Evolutionary conservation across 805 yeast species (phyloP), one percentile per base, ranked within the genome.

Genomic region (Hanseniaspora nectarophila): DNA sequence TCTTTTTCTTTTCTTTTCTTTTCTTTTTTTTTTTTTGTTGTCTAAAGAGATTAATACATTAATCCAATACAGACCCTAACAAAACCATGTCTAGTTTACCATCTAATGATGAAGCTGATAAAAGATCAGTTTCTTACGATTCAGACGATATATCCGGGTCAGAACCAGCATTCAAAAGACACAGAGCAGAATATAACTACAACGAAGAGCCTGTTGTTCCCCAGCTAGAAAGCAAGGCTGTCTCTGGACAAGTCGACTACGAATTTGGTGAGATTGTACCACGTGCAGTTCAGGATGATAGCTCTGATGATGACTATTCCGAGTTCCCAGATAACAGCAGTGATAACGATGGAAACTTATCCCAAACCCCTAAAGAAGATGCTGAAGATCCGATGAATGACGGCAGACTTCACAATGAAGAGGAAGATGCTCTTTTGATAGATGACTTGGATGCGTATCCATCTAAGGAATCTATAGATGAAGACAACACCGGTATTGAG

Each of bases 231-330:
- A 21, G 29, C 18, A 38, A 23, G 23, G 16, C 45, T 12, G 20
- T 43, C 42, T 15, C 39, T 16, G 33, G 21, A 26, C 31, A 23
- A 6, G n/a, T 43, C 6, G 28, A 49, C 28, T 32, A 33, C 24
- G 16, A 21, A 4, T 42, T 43, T 26, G 51, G 15, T 55, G 56
- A 55, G 29, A 28, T 45, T 33, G 13, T 31, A 7, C 15, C 9
- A 15, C 43, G 42, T 3, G 9, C 29, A 1, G 56, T 59, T 8
- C 64, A 64, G 31, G 60, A 61, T 55, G 66, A 63, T 48, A 61
- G 61, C 53, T 66, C 64, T 49, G 73, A 69, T 51, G 69, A 68
- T 45, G 72, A 71, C 7, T 70, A 68, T 13, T 15, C 18, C n/a
- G 20, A 26, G 1, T 40, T 24, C 15, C 15, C 32, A 51, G 65